Percentiles rank a stretch among this genome's conserved stretches.
Conservation (phyloP, 176 grass and related monocot genomes). For the Leersia perrieri region DNA sequence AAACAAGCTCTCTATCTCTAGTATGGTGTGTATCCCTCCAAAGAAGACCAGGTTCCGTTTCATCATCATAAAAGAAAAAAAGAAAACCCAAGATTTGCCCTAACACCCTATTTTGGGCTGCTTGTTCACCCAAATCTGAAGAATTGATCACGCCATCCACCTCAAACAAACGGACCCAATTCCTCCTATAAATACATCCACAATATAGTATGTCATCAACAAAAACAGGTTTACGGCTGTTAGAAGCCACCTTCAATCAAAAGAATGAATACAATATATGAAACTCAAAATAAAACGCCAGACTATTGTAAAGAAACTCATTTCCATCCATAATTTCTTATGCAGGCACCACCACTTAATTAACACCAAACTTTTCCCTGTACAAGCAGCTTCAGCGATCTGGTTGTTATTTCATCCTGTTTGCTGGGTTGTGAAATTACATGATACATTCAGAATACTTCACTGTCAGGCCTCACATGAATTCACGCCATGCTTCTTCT, state of each 20-base stretch:
- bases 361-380: conserved; percentile 9
- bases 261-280: conserved; percentile 44
- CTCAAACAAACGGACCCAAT: neutral
- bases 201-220: neutral
- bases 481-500: conserved; percentile 45
- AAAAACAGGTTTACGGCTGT: conserved; percentile 24
- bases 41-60: too few species aligned
- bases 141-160: conserved; percentile 15
- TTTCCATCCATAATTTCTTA: neutral
- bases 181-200: neutral
- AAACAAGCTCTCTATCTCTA: too few species aligned
- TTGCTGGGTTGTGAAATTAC: conserved; percentile 43
- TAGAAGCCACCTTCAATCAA: conserved; percentile 23
- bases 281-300: conserved; percentile 12
- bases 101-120: too few species aligned
- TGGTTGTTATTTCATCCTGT: conserved; percentile 11
- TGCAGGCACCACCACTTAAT: neutral
- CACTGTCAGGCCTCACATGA: conserved; percentile 13
- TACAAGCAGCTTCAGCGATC: conserved; percentile 16
- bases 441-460: conserved; percentile 33
- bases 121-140: too few species aligned
- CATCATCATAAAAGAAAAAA: too few species aligned
- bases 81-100: too few species aligned
- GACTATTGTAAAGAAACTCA: neutral
- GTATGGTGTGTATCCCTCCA: too few species aligned